Evolutionary conservation across 2,329 filamentous ascomycete species (phyloP), one percentile per base, ranked within the genome.

Genomic region (Penicillium polonicum): DNA sequence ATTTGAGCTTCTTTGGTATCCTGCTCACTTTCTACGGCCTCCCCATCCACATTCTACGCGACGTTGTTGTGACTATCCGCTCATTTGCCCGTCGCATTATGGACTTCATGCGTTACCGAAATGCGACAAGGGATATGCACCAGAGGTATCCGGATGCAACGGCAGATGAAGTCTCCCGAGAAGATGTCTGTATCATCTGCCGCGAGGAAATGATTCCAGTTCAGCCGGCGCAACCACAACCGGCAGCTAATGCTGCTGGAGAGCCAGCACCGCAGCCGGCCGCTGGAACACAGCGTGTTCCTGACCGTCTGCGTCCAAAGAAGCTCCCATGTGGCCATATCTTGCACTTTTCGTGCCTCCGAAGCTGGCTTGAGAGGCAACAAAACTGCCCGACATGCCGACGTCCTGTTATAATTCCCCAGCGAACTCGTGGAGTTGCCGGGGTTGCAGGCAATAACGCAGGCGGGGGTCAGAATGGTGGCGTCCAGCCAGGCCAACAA

Each of bases 111-210:
- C 87, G 91, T 59, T 99, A 97, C 73, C 88, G 92, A 57, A 91
- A 91, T 68, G 94, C 94, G 2, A 92, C 96, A 3, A 85, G 89
- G 65, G 91, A 97, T 71, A 97, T 99, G 92, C 94, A 96, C 70
- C 85, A 85, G 59, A 81, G 85, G 67, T 97, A 97, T 71, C 89
- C 90, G 5, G 94, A 99, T 72, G 94, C 94, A 1, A 96, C 90
- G 1, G 82, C 85, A 2, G 91, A 95, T 64, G 93, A 99, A 64
- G 85, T 99, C 25, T 80, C 82, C 29, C 83, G 90, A 48, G 93
- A 97, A 72, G 91, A 95, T 68, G 95, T 94, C 3, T 99, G 94
- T 74, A 99, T 99, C 66, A 96, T 99, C 55, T 99, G 94, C 74
- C 87, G 94, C 60, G 94, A 99, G 73, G 91, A 95, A 63, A 99